A percentile compares a stretch with the other conserved stretches of the same genome.
These are phyloP conservation scores for Chondrostereum purpureum DNA, from an alignment of 1,284 basidiomycete species.

Conservation along the genomic window DNA sequence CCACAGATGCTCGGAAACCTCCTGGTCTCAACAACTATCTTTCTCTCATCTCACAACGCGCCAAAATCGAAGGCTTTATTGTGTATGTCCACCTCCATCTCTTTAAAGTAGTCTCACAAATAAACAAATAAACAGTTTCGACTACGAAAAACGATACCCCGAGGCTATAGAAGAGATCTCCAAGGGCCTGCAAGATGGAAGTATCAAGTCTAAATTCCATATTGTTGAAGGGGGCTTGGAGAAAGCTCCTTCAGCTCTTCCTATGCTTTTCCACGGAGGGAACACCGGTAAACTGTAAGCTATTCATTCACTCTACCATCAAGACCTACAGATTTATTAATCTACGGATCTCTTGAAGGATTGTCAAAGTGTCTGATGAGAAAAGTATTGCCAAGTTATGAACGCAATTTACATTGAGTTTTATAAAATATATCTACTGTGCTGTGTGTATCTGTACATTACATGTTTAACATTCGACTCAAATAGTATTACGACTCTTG, in stretches of 20 bases:
- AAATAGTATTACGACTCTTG: too few species aligned
- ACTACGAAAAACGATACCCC: constrained; percentile 55
- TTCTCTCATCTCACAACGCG: constrained; percentile 70
- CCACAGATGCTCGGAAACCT: constrained; percentile 44
- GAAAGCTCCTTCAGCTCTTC: constrained; percentile 62
- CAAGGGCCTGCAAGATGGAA: constrained; percentile 56
- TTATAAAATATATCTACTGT: too few species aligned
- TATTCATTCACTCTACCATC: constrained; percentile 2
- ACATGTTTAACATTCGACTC: too few species aligned
- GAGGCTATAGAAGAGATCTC: constrained; percentile 50
- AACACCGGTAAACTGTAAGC: constrained; percentile 81
- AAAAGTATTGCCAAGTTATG: constrained; percentile 24
- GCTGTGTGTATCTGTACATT: too few species aligned
- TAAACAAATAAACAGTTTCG: constrained; percentile 37
- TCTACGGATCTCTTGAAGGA: constrained; percentile 25
- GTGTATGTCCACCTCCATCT: constrained; percentile 40
- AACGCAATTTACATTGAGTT: too few species aligned
- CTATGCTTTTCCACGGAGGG: constrained; percentile 70
- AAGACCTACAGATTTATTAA: constrained; percentile 6
- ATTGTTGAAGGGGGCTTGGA: constrained; percentile 67
- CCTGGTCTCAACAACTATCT: constrained; percentile 56
- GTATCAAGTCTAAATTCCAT: constrained; percentile 78
- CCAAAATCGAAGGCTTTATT: constrained; percentile 79
- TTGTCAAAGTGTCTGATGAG: constrained; percentile 43
- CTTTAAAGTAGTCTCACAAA: constrained; percentile 4